These are phyloP conservation scores for Pythium utonaiense DNA, from an alignment of 352 stramenopile genomes.

Conservation along the genomic window DNA sequence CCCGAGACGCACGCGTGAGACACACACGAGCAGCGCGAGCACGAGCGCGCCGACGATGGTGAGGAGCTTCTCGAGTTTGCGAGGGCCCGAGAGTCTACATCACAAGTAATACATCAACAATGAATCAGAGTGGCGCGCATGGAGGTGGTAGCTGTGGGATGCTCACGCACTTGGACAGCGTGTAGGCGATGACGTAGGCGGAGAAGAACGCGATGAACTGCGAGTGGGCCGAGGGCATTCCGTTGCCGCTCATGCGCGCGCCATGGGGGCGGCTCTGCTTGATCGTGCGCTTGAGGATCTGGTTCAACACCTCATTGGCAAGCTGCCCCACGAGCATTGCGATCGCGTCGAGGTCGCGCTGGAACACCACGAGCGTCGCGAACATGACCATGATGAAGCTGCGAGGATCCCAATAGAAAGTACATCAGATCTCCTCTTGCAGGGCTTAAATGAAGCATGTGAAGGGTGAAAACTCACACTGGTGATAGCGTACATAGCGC, in stretches of 20 bases:
- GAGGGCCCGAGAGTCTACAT: conserved; percentile 35
- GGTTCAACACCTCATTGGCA: conserved; percentile 68
- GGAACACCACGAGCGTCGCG: conserved; percentile 67
- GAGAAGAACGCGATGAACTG: conserved; percentile 84
- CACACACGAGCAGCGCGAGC: conserved; percentile 53
- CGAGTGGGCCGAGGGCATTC: conserved; percentile 79
- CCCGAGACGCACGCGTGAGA: conserved; percentile 72
- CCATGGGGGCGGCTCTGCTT: conserved; percentile 62
- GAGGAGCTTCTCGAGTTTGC: conserved; percentile 52
- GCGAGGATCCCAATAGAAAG: conserved; percentile 3
- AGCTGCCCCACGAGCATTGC: conserved; percentile 72
- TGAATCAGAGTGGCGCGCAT: not conserved
- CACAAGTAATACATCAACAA: no score
- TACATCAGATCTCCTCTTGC: not conserved
- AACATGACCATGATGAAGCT: conserved; percentile 87
- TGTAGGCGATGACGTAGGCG: conserved; percentile 69
- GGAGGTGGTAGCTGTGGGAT: not conserved
- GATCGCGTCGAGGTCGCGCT: conserved; percentile 76
- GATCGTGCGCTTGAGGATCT: conserved; percentile 76
- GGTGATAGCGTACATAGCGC: conserved; percentile 76
- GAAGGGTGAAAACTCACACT: conserved; percentile 35
- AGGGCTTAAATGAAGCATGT: not conserved
- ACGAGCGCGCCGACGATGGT: conserved; percentile 49
- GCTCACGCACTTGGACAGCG: conserved; percentile 39
- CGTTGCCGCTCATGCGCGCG: conserved; percentile 54